Conservation (phyloP, 2,329 filamentous ascomycete species). For the Cladosporium sphaerospermum region DNA sequence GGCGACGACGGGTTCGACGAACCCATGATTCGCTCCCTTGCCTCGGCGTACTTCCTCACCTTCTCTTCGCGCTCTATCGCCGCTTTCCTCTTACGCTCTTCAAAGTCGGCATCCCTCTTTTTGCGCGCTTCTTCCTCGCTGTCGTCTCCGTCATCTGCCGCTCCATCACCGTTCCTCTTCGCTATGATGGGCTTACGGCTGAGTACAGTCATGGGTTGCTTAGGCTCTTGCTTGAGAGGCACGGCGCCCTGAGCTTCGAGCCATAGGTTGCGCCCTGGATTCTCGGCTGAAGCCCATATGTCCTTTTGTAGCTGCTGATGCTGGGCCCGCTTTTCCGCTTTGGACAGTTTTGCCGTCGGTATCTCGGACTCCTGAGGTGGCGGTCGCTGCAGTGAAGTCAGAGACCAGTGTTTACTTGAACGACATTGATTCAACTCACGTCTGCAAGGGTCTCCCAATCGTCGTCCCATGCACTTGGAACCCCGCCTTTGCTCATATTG, state of each 20-base stretch:
- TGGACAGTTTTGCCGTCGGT: slow-evolving; percentile 52
- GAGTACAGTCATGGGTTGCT: slow-evolving; percentile 75
- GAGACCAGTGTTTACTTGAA: neutral
- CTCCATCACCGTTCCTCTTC: slow-evolving; percentile 33
- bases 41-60: slow-evolving; percentile 83
- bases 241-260: slow-evolving; percentile 58
- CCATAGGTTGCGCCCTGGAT: slow-evolving; percentile 68
- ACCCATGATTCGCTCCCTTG: slow-evolving; percentile 80
- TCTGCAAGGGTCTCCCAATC: slow-evolving; percentile 83
- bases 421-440: slow-evolving; percentile 34
- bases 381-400: neutral
- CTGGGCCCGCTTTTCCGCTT: slow-evolving; percentile 69
- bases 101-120: slow-evolving; percentile 59
- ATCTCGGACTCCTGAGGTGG: slow-evolving; percentile 34
- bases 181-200: slow-evolving; percentile 69
- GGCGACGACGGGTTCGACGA: slow-evolving; percentile 35
- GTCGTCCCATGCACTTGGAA: slow-evolving; percentile 82
- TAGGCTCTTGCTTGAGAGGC: slow-evolving; percentile 64
- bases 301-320: slow-evolving; percentile 79
- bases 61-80: slow-evolving; percentile 80
- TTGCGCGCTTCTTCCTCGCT: slow-evolving; percentile 58
- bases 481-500: slow-evolving; percentile 37
- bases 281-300: slow-evolving; percentile 86
- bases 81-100: slow-evolving; percentile 72
- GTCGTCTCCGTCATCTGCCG: slow-evolving; percentile 51